Evolutionary conservation across 148 eudicot genomes (phyloP), one percentile per base, ranked within the genome.

Genomic region (Salicornia ramosissima): DNA sequence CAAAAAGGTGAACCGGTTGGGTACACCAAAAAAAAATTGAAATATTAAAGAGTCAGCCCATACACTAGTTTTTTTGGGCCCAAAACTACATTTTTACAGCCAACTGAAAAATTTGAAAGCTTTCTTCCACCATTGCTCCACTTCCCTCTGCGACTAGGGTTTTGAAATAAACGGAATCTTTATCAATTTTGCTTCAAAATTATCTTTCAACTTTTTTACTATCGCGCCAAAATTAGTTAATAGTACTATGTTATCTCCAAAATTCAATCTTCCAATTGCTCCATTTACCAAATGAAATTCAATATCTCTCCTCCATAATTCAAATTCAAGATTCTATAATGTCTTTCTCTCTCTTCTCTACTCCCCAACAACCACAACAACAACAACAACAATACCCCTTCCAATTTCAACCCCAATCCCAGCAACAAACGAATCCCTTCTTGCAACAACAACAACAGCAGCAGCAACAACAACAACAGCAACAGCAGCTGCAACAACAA

Each of bases 321-420:
- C 82, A 61, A 64, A 13, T 4, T 22, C 19, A 49, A 19, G 18
- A 29, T 47, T 51, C 11, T 65, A 69, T 74, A 78, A 92, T 86
- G 92, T 75, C 90, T 60, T 67, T 91, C 71, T 77, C 86, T 16
- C 67, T 71, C 53, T 79, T 79, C 78, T 83, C 81, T 67, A 82
- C 90, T 58, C 92, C 95, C 50, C 90, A 73, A 71, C 88, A 79
- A 22, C 89, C 61, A n/a, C 53, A 74, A 14, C 88, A 75, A 15
- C 83, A 77, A 29, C 78, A 62, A 18, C 74, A 68, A 62, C 66
- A 71, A 24, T 53, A 55, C 0, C 72, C 77, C 0, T 83, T 74
- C 36, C 80, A 74, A 12, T 77, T 72, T 31, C 91, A 83, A 50
- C 14, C 63, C 18, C 19, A 54, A 71, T 30, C 75, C 68, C 78